phyloP scores from a whole-genome alignment of 352 stramenopile genomes.

The Halophytophthora batemanensis region DNA sequence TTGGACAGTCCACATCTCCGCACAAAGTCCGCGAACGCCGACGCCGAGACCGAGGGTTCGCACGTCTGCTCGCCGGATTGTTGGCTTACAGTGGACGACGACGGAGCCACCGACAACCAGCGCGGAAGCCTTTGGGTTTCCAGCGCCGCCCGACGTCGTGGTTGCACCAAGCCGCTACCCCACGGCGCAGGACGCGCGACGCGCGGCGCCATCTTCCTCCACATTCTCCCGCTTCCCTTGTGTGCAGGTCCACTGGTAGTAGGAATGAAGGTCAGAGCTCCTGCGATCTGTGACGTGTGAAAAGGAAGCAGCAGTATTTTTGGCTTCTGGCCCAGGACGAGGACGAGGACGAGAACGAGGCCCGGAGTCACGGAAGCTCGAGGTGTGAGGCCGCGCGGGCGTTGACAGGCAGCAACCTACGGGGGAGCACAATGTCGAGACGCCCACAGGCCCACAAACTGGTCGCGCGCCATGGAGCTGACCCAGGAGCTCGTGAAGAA shows the following conservation, averaged over 20 bases:
- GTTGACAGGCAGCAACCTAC: not conserved
- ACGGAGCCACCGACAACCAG: not conserved
- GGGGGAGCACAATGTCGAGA: not conserved
- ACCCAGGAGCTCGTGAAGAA: slow-evolving; percentile 69
- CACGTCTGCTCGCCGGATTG: not conserved
- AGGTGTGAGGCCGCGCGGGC: not conserved
- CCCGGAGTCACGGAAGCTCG: not conserved
- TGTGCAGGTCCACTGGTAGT: too few relatives aligned
- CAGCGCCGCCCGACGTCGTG: not conserved
- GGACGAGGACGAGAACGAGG: not conserved
- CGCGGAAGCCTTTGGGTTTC: not conserved
- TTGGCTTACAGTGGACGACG: not conserved
- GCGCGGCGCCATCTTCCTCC: too few relatives aligned
- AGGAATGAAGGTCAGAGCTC: not conserved
- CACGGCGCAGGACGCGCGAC: too few relatives aligned
- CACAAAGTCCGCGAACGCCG: slow-evolving; percentile 33
- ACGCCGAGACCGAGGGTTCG: slow-evolving; percentile 21
- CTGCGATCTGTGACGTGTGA: not conserved
- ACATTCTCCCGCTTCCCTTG: too few relatives aligned
- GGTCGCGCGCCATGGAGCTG: slow-evolving; percentile 23
- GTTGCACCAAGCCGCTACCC: too few relatives aligned
- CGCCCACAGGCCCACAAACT: not conserved
- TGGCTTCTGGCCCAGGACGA: not conserved
- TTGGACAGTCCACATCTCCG: slow-evolving; percentile 36
- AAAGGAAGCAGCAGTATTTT: slow-evolving; percentile 7